phyloP scores from a whole-genome alignment of 2,329 filamentous ascomycete genomes.

The Trichoderma pleuroti region DNA sequence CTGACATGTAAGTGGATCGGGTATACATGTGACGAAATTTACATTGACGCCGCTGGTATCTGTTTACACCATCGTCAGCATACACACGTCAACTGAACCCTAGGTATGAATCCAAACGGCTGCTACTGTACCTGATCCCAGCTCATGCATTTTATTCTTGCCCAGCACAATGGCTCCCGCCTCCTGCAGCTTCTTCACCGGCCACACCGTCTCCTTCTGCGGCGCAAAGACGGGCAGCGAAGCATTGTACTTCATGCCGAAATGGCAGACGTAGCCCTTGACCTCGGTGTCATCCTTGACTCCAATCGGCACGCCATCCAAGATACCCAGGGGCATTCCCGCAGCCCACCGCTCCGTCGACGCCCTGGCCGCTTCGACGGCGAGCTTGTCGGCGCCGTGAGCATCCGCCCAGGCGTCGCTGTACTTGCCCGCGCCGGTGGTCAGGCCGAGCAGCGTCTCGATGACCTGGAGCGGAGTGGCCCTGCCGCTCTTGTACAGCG shows the following conservation, averaged over 20 bases:
- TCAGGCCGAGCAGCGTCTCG: constrained; percentile 67
- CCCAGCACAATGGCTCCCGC: constrained; percentile 72
- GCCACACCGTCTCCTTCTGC: constrained; percentile 61
- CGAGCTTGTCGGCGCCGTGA: constrained; percentile 52
- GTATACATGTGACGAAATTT: neutral
- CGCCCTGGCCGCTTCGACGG: constrained; percentile 64
- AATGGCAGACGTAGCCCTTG: constrained; percentile 64
- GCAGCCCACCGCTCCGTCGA: constrained; percentile 70
- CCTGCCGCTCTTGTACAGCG: constrained; percentile 65
- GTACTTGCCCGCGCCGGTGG: constrained; percentile 58
- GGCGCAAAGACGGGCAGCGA: constrained; percentile 49
- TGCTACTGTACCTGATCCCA: constrained; percentile 57
- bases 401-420: constrained; percentile 70
- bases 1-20: neutral
- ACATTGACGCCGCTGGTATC: constrained; percentile 82
- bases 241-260: constrained; percentile 61
- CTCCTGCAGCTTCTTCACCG: constrained; percentile 66
- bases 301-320: constrained; percentile 80
- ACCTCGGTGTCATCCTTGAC: constrained; percentile 79
- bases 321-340: constrained; percentile 61
- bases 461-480: constrained; percentile 70
- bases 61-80: constrained; percentile 21
- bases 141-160: constrained; percentile 76
- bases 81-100: neutral
- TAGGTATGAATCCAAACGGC: neutral